phyloP scores from a whole-genome alignment of 768 basidiomycete species.

The Mycena venus region DNA sequence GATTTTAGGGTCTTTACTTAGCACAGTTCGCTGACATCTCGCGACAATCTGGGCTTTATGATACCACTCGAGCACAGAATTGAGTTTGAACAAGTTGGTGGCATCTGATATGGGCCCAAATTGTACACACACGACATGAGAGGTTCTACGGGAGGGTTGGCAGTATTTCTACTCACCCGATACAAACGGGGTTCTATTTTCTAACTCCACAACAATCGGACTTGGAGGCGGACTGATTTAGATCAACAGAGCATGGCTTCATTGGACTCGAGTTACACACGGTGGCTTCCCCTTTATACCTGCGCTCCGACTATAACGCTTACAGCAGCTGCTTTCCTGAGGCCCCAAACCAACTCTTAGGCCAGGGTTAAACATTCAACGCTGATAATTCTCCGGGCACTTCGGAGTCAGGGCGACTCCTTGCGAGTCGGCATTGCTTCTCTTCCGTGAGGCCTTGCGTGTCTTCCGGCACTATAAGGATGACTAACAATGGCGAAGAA shows the following conservation, averaged over 20 bases:
- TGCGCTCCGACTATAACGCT: conserved; percentile 6
- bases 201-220: conserved; percentile 16
- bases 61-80: neutral
- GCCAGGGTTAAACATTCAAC: neutral
- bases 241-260: conserved; percentile 1
- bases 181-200: conserved; percentile 9
- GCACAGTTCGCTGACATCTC: conserved; percentile 3
- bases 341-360: conserved; percentile 6
- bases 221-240: conserved; percentile 3
- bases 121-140: conserved; percentile 1
- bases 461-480: conserved; percentile 8
- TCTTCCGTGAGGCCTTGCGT: conserved; percentile 1
- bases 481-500: neutral
- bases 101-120: neutral
- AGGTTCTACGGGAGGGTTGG: neutral
- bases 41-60: neutral
- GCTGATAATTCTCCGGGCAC: conserved; percentile 3
- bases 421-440: conserved; percentile 15
- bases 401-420: conserved; percentile 17
- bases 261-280: neutral
- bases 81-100: conserved; percentile 2
- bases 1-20: neutral
- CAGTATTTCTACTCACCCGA: conserved; percentile 9
- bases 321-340: neutral
- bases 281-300: neutral